Base-by-base conservation (phyloP, 2,329 filamentous ascomycete species). In the Aureobasidium sp. region DNA sequence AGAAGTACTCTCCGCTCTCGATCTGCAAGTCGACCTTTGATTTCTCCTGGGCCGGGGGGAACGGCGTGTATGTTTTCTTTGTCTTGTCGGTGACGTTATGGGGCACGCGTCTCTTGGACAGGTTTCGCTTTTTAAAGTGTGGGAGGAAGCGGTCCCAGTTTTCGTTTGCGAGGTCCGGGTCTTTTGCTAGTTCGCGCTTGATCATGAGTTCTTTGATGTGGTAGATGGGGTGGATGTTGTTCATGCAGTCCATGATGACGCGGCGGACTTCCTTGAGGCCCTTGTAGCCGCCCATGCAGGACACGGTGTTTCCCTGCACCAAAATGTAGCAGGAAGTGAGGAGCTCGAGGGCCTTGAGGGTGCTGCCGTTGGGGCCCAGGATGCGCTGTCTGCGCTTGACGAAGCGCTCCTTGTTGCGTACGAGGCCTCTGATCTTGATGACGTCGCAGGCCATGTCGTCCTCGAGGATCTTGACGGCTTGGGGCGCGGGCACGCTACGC, bases 11-110 rank as follows among this genome's bases (percentile, higher is more conserved):
- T 76, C 94, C 93, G 68, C 85, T 92, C 80, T 99, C 94, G 78
- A 99, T 96, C 81, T 99, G 93, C 75, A 91, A 77, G 75, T 99
- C 94, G 68, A 99, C 84, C 84, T 97, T 99, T 84, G 92, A 96
- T 89, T 96, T 96, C 81, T 99, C 93, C 66, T 92, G 91, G 45
- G 91, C 84, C 7, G 94, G 94, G 51, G 94, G 94, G 85, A 99
- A 99, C 10, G 94, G 93, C 65, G 95, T 99, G 80, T 96, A 99
- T 13, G 81, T 76, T 82, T 96, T 97, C 83, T 93, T 95, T 71
- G 79, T 76, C 82, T 99, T 99, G 79, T 99, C 92, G 58, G 84
- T 90, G 71, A 99, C 86, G 70, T 89, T 90, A 79, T 84, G 84
- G 0, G 94, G 95, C 67, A 86, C 84, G 66, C 84, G 84, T 66